Conservation (phyloP, 257 asterid species). For the Handroanthus guayacan region DNA sequence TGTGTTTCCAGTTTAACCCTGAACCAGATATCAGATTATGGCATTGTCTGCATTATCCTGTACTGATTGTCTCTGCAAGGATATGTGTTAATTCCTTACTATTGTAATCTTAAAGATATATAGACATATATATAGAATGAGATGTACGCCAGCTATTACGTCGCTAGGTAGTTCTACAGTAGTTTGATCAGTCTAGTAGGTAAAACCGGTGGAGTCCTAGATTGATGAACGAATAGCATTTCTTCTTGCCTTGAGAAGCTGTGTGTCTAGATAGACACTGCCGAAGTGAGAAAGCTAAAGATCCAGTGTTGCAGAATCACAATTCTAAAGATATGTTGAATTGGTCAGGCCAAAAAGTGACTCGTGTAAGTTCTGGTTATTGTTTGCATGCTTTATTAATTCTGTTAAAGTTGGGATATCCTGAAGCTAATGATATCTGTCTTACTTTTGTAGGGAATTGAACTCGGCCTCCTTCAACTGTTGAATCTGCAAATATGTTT, state of each 20-base stretch:
- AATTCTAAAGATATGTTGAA: neutral
- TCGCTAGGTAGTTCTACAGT: slow-evolving; percentile 5
- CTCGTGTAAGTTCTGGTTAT: slow-evolving; percentile 29
- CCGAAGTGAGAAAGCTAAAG: slow-evolving; percentile 9
- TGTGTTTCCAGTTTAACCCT: slow-evolving; percentile 12
- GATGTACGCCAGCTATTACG: neutral
- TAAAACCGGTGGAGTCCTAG: slow-evolving; percentile 2
- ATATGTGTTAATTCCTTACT: neutral
- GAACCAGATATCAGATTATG: slow-evolving; percentile 19
- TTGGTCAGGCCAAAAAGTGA: slow-evolving; percentile 25
- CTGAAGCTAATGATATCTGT: slow-evolving; percentile 26
- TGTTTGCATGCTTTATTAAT: slow-evolving; percentile 23
- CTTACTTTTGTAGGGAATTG: slow-evolving; percentile 37
- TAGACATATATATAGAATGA: slow-evolving; percentile 11
- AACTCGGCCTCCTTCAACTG: slow-evolving; percentile 30
- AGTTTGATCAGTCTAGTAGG: slow-evolving; percentile 12
- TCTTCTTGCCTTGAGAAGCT: slow-evolving; percentile 26
- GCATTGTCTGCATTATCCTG: slow-evolving; percentile 1
- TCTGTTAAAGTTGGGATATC: slow-evolving; percentile 14
- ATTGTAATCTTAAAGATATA: neutral
- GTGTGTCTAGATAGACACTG: slow-evolving; percentile 1
- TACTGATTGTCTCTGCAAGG: slow-evolving; percentile 15
- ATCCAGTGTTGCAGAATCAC: slow-evolving; percentile 16
- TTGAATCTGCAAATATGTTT: slow-evolving; percentile 24
- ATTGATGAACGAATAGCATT: slow-evolving; percentile 5